These are phyloP conservation scores for Trypanosoma theileri DNA, from an alignment of 208 protist species.

Conservation along the genomic window DNA sequence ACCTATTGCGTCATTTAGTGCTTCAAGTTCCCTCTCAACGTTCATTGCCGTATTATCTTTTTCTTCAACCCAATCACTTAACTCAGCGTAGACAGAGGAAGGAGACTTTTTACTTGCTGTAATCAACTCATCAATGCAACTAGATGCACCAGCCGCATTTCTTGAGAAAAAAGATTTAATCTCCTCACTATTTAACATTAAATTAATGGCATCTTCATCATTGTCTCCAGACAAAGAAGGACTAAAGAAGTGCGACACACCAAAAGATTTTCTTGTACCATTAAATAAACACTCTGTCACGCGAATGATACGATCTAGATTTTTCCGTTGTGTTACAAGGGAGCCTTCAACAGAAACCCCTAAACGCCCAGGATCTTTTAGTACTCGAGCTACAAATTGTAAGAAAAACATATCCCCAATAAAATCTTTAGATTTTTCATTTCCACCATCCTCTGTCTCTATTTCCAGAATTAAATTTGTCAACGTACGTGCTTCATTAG, in stretches of 20 bases:
- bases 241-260: background rate
- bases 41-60: too few species aligned
- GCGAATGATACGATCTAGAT: slow-evolving; percentile 7
- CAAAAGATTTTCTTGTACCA: background rate
- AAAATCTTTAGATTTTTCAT: background rate
- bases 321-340: background rate
- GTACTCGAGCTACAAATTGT: background rate
- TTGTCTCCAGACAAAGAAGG: slow-evolving; percentile 1
- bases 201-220: slow-evolving; percentile 4
- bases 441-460: background rate
- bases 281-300: slow-evolving; percentile 11
- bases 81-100: too few species aligned
- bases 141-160: background rate
- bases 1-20: slow-evolving; percentile 3
- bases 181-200: background rate
- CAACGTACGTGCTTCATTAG: background rate
- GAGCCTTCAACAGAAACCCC: background rate
- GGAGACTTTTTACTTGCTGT: background rate
- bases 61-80: too few species aligned
- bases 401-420: slow-evolving; percentile 17
- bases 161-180: background rate
- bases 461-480: slow-evolving; percentile 1
- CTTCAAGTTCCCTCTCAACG: background rate
- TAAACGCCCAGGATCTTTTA: background rate
- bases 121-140: slow-evolving; percentile 1